phyloP scores from a whole-genome alignment of 371 early-diverging fungal species.

The Smittium culicis region DNA sequence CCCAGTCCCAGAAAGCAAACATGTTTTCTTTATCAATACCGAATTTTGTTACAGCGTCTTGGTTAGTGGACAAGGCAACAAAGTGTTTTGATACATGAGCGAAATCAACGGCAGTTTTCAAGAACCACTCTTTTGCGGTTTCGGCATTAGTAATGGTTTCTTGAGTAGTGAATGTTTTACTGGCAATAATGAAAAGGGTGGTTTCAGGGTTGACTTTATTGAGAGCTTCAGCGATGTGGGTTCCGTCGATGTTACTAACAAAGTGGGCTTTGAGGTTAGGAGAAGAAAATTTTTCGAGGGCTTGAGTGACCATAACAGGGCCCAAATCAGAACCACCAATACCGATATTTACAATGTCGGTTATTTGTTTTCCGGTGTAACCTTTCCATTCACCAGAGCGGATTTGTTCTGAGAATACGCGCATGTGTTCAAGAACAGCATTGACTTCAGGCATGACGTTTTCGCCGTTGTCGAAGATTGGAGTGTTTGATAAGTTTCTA shows the following conservation, averaged over 20 bases:
- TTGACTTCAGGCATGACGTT: conserved; percentile 90
- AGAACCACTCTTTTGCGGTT: conserved; percentile 89
- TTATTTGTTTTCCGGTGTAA: conserved; percentile 84
- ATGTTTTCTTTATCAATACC: conserved; percentile 88
- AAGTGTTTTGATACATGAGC: conserved; percentile 95
- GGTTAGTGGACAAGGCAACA: conserved; percentile 96
- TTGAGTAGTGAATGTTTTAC: conserved; percentile 98
- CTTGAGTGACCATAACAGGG: conserved; percentile 97
- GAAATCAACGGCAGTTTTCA: conserved; percentile 59
- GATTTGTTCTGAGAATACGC: conserved; percentile 63
- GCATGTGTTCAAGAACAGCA: conserved; percentile 87
- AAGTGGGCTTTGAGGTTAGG: conserved; percentile 58
- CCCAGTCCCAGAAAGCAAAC: conserved; percentile 99
- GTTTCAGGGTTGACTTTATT: conserved; percentile 78
- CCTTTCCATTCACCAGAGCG: conserved; percentile 86
- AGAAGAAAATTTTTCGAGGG: conserved; percentile 77
- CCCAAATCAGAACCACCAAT: conserved; percentile 99
- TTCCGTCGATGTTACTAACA: conserved; percentile 97
- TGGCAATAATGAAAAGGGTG: conserved; percentile 92
- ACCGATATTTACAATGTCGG: conserved; percentile 96
- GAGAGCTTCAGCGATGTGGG: conserved; percentile 84
- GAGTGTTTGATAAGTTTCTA: conserved; percentile 68
- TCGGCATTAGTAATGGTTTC: conserved; percentile 97
- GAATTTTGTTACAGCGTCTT: conserved; percentile 72
- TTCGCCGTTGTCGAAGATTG: conserved; percentile 66